Base-by-base conservation (phyloP, 257 asterid genomes). In the Solanum sejunctum region DNA sequence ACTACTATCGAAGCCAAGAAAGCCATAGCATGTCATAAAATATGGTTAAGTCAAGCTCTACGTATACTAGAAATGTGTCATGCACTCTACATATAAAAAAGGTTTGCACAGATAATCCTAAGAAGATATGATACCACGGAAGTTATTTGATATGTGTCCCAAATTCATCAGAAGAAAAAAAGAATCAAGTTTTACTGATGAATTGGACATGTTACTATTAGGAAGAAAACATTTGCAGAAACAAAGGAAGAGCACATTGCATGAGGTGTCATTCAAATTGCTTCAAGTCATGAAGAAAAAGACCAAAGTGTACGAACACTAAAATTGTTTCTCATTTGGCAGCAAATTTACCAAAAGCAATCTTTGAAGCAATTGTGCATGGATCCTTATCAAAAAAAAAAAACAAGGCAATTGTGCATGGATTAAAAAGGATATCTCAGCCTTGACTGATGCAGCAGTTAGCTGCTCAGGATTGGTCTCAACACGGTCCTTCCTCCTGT, bases 381-480 rank as follows among this genome's bases (percentile, higher is more conserved):
- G 81, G 85, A 32, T 21, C 17, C 41, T 36, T 5, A 36, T 36
- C 39, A 36, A 36, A 36, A 36, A 36, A 36, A 36, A 82, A 36
- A 82, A 47, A 17, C 28, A 12, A 56, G 23, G 39, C 32, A 83
- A 23, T 23, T 20, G 43, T 63, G 81, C 86, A 85, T 21, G 81
- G 85, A 32, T 21, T 13, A 71, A 63, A 84, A 93, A 95, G 99
- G 99, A 94, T 97, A 95, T 97, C 92, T 97, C 99, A 52, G 99
- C 99, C 84, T 93, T 94, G 86, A 88, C 92, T 66, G 99, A 94
- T 84, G 99, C 99, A 39, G 99, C 99, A 57, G 99, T 97, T 88
- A 97, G 92, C 93, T 97, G 99, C 87, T 97, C 99, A 1, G 99
- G 99, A 84, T 97, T 97, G 61, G 99, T 97, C 91, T 97, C 99